Base-by-base conservation (phyloP, 2,329 filamentous ascomycete species). In the Ascomycota sp. region DNA sequence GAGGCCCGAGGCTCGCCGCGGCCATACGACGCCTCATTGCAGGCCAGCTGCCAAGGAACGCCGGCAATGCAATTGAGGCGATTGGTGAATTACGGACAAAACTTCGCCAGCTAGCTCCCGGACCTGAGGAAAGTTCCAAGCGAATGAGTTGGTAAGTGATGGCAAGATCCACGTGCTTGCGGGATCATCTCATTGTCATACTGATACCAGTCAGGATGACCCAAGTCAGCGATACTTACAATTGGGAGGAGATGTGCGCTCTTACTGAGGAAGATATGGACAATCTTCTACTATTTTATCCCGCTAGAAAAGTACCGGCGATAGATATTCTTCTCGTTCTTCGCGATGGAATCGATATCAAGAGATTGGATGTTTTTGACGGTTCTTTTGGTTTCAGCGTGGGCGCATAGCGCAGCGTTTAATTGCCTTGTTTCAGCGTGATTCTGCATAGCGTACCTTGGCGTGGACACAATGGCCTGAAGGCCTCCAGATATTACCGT, bases 1-100 rank as follows among this genome's bases (percentile, higher is more conserved):
- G 93, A 48, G 89, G 89, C 0, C 89, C 89, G 0, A 75, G 86
- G 47, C 57, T 98, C 38, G 89, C 89, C 8, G 86, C 81, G 40
- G 74, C 85, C 28, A 78, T 98, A 30, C 63, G 86, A 31, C 68
- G 76, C 46, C 71, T 78, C 46, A 93, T 98, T 38, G 85, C 82
- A 12, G 64, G 60, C 13, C 63, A 61, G 29, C 56, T 98, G 33
- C 89, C 89, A 2, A 56, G 59, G 12, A 82, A 89, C 39, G 76
- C 80, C 20, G 89, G 89, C 7, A 71, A 75, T 29, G 89, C 89
- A 6, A 85, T 98, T 35, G 67, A 78, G 50, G 75, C 77, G 38
- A 78, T 95, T 20, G 89, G 89, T 2, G 63, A 68, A 44, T 54
- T 98, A 43, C 67, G 89, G 39, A 69, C 67, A 47, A 86, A 77